These are phyloP conservation scores for Ramichloridium luteum DNA, from an alignment of 2,329 filamentous ascomycete species.

Conservation along the genomic window DNA sequence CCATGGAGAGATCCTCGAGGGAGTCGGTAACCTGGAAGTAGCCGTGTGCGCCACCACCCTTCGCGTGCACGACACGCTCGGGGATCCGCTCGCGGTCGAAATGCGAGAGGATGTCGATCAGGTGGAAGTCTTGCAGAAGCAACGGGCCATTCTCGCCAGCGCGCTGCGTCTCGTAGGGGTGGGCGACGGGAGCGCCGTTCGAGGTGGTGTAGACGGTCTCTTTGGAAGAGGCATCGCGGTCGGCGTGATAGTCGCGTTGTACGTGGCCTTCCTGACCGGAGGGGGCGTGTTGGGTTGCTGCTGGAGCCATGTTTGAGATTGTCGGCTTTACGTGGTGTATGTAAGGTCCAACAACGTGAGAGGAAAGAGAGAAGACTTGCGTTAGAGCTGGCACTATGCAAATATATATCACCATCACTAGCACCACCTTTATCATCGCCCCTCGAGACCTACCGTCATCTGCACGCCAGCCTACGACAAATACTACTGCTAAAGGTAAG, in stretches of 20 bases:
- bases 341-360: no score
- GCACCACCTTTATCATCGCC: no score
- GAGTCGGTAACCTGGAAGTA: constrained; percentile 36
- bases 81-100: constrained; percentile 40
- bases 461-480: no score
- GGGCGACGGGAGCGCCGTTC: constrained; percentile 45
- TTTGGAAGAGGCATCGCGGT: constrained; percentile 32
- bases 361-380: no score
- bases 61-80: constrained; percentile 40
- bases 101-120: constrained; percentile 38
- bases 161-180: constrained; percentile 46
- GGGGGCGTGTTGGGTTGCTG: constrained; percentile 9
- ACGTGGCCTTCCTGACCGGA: constrained; percentile 7
- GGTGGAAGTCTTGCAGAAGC: constrained; percentile 41
- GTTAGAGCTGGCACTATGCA: no score
- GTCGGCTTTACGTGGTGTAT: no score
- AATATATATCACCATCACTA: no score
- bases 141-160: constrained; percentile 47
- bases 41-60: constrained; percentile 38
- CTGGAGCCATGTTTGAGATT: constrained; percentile 15
- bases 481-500: no score
- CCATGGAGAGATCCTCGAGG: constrained; percentile 34
- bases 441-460: no score
- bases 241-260: constrained; percentile 32
- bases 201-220: constrained; percentile 43